These are phyloP conservation scores for Amaranthus hypochondriacus DNA, from an alignment of 148 eudicot genomes.

Conservation along the genomic window DNA sequence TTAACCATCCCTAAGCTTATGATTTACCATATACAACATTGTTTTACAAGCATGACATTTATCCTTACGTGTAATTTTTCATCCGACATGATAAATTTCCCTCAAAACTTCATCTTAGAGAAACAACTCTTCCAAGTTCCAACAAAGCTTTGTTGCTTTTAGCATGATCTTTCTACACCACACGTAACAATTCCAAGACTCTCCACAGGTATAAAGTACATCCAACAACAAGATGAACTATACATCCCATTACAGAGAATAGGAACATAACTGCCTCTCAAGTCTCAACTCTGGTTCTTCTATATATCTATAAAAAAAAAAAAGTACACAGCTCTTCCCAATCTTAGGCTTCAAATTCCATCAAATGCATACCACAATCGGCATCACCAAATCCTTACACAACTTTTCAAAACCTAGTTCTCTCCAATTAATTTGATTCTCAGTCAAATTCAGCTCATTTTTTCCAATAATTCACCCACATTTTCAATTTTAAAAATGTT, in stretches of 20 bases:
- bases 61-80: neutral
- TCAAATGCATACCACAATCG: neutral
- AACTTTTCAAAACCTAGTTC: too few relatives aligned
- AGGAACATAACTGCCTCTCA: neutral
- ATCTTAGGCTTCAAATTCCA: neutral
- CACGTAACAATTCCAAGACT: neutral
- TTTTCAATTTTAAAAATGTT: too few relatives aligned
- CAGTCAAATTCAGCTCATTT: too few relatives aligned
- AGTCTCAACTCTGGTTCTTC: neutral
- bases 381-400: neutral
- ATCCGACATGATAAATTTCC: neutral
- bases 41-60: neutral
- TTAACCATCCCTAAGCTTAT: neutral
- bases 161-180: neutral
- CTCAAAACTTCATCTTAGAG: neutral
- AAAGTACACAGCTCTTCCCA: neutral
- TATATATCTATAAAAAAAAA: too few relatives aligned
- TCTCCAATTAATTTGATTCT: too few relatives aligned
- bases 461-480: too few relatives aligned
- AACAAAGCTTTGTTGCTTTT: neutral
- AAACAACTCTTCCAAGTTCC: neutral
- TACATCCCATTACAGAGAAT: neutral
- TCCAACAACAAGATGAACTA: neutral
- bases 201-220: neutral
- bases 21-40: neutral